phyloP scores from a whole-genome alignment of 257 asterid genomes.

The Petrea volubilis region DNA sequence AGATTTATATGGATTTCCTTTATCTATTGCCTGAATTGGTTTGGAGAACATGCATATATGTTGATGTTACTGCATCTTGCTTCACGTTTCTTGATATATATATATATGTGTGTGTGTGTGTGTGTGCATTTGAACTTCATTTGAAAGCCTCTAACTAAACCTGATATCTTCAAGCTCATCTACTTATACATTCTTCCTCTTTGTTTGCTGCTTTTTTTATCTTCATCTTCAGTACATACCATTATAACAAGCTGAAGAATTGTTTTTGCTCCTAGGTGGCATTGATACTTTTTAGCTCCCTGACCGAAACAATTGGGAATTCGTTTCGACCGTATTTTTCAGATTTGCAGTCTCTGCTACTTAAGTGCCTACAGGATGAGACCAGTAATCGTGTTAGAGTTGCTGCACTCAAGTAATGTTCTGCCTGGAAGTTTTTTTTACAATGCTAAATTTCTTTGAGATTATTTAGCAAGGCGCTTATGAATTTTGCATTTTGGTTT shows the following conservation, averaged over 20 bases:
- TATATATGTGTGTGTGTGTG: too few relatives aligned
- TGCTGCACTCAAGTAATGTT: constrained; percentile 94
- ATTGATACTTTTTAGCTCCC: constrained; percentile 95
- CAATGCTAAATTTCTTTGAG: constrained; percentile 2
- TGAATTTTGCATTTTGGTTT: constrained; percentile 31
- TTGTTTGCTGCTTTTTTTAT: not conserved
- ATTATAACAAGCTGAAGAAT: constrained; percentile 17
- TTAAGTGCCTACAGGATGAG: constrained; percentile 96
- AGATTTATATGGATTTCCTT: not conserved
- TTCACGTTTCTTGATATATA: not conserved
- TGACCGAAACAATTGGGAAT: constrained; percentile 95
- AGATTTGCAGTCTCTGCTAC: constrained; percentile 79
- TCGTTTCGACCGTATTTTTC: constrained; percentile 89
- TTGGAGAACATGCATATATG: constrained; percentile 2
- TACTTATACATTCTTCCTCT: not conserved
- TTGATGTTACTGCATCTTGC: not conserved
- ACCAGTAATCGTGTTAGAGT: constrained; percentile 91
- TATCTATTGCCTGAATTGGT: not conserved
- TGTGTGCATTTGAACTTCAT: not conserved
- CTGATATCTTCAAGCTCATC: not conserved
- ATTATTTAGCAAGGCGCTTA: constrained; percentile 22
- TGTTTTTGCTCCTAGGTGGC: constrained; percentile 70
- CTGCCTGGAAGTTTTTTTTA: constrained; percentile 23
- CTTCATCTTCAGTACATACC: constrained; percentile 6
- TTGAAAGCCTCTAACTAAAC: not conserved